Base-by-base conservation (phyloP, 345 rosid species). In the Linum usitatissimum region DNA sequence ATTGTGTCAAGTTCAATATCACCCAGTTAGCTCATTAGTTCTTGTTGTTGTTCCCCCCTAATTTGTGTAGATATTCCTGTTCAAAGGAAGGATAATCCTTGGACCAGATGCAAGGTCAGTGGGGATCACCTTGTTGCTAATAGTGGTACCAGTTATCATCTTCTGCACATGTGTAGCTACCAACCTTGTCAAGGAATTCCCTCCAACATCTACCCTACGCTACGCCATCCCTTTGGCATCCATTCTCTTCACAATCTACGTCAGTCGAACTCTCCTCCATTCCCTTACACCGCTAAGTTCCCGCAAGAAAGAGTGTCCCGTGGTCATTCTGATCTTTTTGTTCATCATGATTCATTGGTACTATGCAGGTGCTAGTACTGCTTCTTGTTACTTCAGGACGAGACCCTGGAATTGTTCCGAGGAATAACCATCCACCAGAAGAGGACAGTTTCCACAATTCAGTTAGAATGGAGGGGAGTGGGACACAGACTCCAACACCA, bases 371-470 rank as follows among this genome's bases (percentile, higher is more conserved):
- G 30, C 40, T 82, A 75, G 74, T 64, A 53, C 66, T 77, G 45
- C 84, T 82, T 39, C 63, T 77, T 63, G 80, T 77, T 68, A 79
- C 84, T 59, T 75, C 86, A 30, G 66, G 79, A 19, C 62, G 68
- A 36, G 86, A 82, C 65, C 86, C 86, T 2, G 86, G 86, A 36
- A 65, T 77, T 23, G 66, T 82, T 71, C 82, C 86, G 14, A 83
- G 84, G 48, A 82, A 71, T 66, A 64, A 62, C 61, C 74, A 68
- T 68, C 79, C 86, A 57, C 82, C 76, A 3, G 78, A 80, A 65
- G 86, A 79, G 65, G 86, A 75, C 53, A 55, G 70, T 30, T 18
- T 45, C 8, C 71, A 65, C 14, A 80, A 70, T 31, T 62, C 79
- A 48, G 55, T 66, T 18, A 64, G 75, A 30, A 36, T 69, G 59